Evolutionary conservation across 257 asterid species (phyloP).

Genomic region (Cordia subcordata): DNA sequence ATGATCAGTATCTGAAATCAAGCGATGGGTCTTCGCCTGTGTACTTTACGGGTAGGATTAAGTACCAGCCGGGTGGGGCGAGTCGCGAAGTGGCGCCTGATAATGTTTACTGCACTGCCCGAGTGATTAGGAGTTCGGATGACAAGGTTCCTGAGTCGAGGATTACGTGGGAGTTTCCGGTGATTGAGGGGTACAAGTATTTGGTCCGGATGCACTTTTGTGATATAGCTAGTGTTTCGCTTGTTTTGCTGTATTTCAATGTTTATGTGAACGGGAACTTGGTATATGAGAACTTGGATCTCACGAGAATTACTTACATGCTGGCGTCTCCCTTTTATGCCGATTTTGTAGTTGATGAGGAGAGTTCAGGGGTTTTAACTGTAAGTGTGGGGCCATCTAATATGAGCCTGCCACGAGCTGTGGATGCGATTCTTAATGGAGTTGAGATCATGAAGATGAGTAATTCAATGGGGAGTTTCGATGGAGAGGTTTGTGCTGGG

Average conservation of each 20-base stretch:
- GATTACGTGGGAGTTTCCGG: conserved; percentile 64
- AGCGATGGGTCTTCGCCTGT: conserved; percentile 29
- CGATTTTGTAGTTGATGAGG: conserved; percentile 60
- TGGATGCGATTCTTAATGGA: conserved; percentile 83
- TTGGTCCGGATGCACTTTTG: conserved; percentile 88
- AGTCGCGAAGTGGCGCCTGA: conserved; percentile 92
- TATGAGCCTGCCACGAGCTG: conserved; percentile 51
- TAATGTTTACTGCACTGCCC: conserved; percentile 72
- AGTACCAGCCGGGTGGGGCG: conserved; percentile 66
- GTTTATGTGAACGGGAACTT: conserved; percentile 67
- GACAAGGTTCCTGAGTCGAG: conserved; percentile 37
- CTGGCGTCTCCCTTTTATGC: conserved; percentile 93
- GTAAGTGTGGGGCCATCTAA: conserved; percentile 79
- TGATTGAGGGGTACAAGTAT: conserved; percentile 52
- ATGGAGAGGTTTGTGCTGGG: conserved; percentile 54
- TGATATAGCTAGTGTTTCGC: conserved; percentile 71
- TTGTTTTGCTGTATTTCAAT: conserved; percentile 60
- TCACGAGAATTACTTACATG: conserved; percentile 39
- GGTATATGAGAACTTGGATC: conserved; percentile 76
- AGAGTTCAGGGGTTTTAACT: conserved; percentile 32
- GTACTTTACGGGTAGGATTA: conserved; percentile 61
- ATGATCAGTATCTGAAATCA: conserved; percentile 43
- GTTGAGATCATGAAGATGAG: conserved; percentile 79
- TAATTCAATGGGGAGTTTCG: conserved; percentile 70
- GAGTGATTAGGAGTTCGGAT: conserved; percentile 55